Evolutionary conservation across 2,329 filamentous ascomycete genomes (phyloP).

Genomic region (Canariomyces notabilis): DNA sequence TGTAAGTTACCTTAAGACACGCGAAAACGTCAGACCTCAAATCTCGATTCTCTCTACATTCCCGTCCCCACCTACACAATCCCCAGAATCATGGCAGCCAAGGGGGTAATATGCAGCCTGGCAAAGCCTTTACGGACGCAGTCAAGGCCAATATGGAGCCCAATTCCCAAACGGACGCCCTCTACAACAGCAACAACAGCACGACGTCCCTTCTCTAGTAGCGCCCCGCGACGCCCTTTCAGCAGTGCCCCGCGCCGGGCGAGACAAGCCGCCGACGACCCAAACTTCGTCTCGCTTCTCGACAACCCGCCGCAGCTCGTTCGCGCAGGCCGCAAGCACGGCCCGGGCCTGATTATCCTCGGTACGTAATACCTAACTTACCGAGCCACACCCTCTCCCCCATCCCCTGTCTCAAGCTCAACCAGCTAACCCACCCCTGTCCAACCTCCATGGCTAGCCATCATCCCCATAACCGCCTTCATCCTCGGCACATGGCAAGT

Average conservation of each 20-base stretch:
- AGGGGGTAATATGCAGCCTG: conserved; percentile 13
- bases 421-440: neutral
- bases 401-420: neutral
- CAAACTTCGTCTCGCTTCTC: conserved; percentile 76
- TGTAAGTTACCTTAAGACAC: too few species aligned
- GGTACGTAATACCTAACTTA: conserved; percentile 38
- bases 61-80: neutral
- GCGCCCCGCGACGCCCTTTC: conserved; percentile 28
- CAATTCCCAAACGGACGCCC: conserved; percentile 8
- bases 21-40: neutral
- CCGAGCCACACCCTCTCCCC: conserved; percentile 3
- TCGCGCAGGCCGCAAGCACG: conserved; percentile 66
- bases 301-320: conserved; percentile 81
- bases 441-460: conserved; percentile 45
- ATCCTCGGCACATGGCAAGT: conserved; percentile 92
- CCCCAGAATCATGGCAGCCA: conserved; percentile 15
- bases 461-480: conserved; percentile 91
- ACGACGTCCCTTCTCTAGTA: neutral
- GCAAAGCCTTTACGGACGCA: conserved; percentile 15
- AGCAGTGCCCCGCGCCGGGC: conserved; percentile 30
- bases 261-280: conserved; percentile 63
- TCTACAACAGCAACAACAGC: neutral
- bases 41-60: neutral
- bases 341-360: conserved; percentile 73
- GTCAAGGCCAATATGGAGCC: conserved; percentile 11